phyloP scores from a whole-genome alignment of 768 basidiomycete genomes.

The Rhodocollybia butyracea region DNA sequence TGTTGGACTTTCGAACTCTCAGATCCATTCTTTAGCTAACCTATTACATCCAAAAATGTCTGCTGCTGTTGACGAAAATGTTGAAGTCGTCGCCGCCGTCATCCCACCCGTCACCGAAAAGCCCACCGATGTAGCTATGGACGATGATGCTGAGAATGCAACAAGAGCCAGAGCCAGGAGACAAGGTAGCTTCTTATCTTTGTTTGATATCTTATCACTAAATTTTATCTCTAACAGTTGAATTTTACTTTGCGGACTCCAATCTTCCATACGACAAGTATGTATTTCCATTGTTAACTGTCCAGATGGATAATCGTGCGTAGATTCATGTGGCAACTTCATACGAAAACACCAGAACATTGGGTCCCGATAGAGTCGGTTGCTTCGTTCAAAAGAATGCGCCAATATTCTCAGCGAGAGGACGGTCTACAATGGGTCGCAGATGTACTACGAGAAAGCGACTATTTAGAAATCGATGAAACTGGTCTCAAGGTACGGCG shows the following conservation, averaged over 20 bases:
- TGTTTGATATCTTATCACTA: neutral
- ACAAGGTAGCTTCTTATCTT: neutral
- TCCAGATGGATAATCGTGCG: constrained; percentile 6
- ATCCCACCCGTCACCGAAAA: neutral
- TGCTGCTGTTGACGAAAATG: neutral
- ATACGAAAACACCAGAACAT: constrained; percentile 76
- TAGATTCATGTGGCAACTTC: constrained; percentile 94
- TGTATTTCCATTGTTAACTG: constrained; percentile 10
- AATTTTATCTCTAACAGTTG: constrained; percentile 49
- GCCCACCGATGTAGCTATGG: neutral
- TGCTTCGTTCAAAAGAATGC: constrained; percentile 94
- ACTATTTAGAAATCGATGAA: constrained; percentile 71
- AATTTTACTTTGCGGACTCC: constrained; percentile 96
- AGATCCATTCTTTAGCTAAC: too few relatives aligned
- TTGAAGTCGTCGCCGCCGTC: neutral
- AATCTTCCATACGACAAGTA: constrained; percentile 91
- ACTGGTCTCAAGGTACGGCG: constrained; percentile 72
- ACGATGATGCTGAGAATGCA: neutral
- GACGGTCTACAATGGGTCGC: constrained; percentile 68
- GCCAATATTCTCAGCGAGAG: constrained; percentile 48
- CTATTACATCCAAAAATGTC: too few relatives aligned
- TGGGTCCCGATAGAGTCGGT: constrained; percentile 90
- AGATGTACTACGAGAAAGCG: constrained; percentile 53
- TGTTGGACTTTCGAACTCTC: too few relatives aligned
- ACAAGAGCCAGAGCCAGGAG: constrained; percentile 5